Base-by-base conservation (phyloP, 768 basidiomycete species). In the Suillus placidus region DNA sequence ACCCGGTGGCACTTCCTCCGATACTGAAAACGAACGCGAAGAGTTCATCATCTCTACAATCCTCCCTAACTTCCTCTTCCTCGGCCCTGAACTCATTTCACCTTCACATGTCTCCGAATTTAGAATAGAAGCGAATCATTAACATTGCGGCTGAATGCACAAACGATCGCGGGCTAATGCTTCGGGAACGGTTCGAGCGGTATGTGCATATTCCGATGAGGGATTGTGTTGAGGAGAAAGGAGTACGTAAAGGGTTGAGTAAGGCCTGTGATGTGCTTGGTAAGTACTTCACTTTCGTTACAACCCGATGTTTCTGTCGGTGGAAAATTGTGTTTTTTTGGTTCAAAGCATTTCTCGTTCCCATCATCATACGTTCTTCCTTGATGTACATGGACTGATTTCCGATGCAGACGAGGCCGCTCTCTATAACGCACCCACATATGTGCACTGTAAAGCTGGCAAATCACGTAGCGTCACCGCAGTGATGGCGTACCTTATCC, bases 401-500 rank as follows among this genome's bases (percentile, higher is more conserved):
- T 55, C 51, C 4, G 40, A 30, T 45, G 57, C 69, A 97, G 96
- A 97, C 74, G 96, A 98, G 71, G 96, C 96, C 1, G 87, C 92
- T 56, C 77, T 98, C 61, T 94, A 95, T 69, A 93, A 90, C 0
- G 87, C 93, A 23, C 89, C 95, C 8, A 92, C 92, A 2, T 99
- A 97, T 71, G 95, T 98, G 16, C 97, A 99, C 74, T 99, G 96
- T 79, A 94, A 93, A 79, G 95, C 93, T 6, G 97, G 96, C 6
- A 97, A 95, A 80, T 95, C 94, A 3, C 89, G 97, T 16, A 96
- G 94, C 1, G 96, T 97, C 35, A 97, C 96, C 0, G 95, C 95
- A 14, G 96, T 97, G 47, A 94, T 99, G 82, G 96, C 94, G 3
- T 98, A 97, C 75, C 90, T 99, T 64, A 97, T 99, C 69, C 96